Evolutionary conservation across 164 flowering plant genomes (phyloP).

Genomic region (Chloranthus sessilifolius): DNA sequence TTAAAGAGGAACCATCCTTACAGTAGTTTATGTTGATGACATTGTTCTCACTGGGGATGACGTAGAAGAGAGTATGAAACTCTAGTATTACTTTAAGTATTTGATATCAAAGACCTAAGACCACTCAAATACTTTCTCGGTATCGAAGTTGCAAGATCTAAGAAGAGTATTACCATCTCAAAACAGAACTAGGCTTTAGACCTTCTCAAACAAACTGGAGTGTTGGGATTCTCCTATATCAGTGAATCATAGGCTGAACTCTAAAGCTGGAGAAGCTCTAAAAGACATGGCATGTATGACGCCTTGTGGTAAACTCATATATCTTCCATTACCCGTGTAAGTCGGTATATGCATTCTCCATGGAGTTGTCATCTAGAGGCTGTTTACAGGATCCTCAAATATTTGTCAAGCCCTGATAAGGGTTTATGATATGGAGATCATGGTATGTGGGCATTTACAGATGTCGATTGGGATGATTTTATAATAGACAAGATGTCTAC

Average conservation of each 20-base stretch:
- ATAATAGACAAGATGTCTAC: neutral
- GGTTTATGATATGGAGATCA: neutral
- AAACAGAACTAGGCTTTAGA: neutral
- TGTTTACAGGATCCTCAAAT: neutral
- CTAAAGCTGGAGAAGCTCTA: neutral
- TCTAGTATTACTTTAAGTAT: neutral
- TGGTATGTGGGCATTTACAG: neutral
- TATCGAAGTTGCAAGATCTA: too few relatives aligned
- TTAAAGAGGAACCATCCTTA: neutral
- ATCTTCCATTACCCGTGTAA: neutral
- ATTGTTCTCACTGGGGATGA: neutral
- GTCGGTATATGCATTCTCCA: too few relatives aligned
- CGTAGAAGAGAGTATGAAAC: neutral
- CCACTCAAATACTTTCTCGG: neutral
- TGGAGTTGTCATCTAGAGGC: neutral
- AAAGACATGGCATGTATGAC: neutral
- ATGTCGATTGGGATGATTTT: neutral
- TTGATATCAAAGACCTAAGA: constrained; percentile 1
- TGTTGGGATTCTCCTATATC: neutral
- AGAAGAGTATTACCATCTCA: too few relatives aligned
- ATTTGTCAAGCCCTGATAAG: neutral
- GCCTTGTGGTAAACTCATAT: neutral
- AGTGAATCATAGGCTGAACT: neutral
- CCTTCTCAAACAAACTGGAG: too few relatives aligned
- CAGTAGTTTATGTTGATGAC: constrained; percentile 3